phyloP scores from a whole-genome alignment of 257 asterid species.

The Linaria vulgaris region DNA sequence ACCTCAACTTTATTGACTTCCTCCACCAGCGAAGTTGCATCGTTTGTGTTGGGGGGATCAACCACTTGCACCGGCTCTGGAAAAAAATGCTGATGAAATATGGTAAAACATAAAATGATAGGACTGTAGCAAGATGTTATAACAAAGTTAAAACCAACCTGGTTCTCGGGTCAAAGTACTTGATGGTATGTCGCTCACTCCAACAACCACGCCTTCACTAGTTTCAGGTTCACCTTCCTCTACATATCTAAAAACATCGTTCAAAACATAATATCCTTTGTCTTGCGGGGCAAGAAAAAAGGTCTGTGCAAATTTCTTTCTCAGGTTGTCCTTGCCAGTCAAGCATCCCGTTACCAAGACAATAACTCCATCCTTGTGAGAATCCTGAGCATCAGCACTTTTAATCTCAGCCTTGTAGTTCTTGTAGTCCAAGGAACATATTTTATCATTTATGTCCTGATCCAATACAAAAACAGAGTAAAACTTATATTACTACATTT shows the following conservation, averaged over 20 bases:
- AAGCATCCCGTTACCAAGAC: slow-evolving; percentile 88
- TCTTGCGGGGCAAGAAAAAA: slow-evolving; percentile 97
- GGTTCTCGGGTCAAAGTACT: slow-evolving; percentile 41
- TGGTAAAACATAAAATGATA: slow-evolving; percentile 6
- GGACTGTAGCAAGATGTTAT: background rate
- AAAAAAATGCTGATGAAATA: slow-evolving; percentile 27
- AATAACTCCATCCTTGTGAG: slow-evolving; percentile 67
- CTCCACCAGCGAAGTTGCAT: slow-evolving; percentile 41
- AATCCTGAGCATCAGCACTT: slow-evolving; percentile 89
- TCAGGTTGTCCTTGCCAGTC: slow-evolving; percentile 72
- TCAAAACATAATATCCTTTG: slow-evolving; percentile 77
- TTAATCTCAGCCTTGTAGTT: slow-evolving; percentile 91
- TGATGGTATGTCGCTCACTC: slow-evolving; percentile 40
- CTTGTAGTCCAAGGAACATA: slow-evolving; percentile 80
- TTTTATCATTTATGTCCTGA: slow-evolving; percentile 73
- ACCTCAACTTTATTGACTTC: slow-evolving; percentile 49
- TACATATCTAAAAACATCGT: slow-evolving; percentile 77
- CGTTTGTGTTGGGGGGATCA: slow-evolving; percentile 41
- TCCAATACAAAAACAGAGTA: slow-evolving; percentile 28
- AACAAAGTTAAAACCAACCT: slow-evolving; percentile 45
- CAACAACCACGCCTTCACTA: slow-evolving; percentile 27
- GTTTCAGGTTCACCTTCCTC: slow-evolving; percentile 55
- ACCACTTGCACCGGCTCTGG: slow-evolving; percentile 57
- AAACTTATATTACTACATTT: slow-evolving; percentile 10
- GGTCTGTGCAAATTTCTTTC: slow-evolving; percentile 70